Conservation (phyloP, 202 grass and related monocot genomes). For the Bolboschoenoplectus hybrid region DNA sequence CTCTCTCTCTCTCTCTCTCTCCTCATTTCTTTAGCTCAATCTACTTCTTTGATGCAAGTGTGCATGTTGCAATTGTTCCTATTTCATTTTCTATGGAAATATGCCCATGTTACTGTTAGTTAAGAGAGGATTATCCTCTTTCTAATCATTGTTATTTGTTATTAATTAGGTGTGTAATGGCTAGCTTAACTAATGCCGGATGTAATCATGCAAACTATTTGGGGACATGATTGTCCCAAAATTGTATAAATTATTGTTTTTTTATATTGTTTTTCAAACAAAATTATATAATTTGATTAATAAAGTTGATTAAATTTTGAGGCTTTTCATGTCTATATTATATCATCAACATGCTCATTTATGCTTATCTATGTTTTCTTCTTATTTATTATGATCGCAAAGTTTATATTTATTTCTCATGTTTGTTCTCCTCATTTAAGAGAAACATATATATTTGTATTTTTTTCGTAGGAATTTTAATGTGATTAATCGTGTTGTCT, state of each 20-base stretch:
- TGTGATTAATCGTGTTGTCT: too few species aligned
- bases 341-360: too few species aligned
- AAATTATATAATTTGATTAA: background rate
- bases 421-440: too few species aligned
- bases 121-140: slow-evolving; percentile 10
- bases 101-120: slow-evolving; percentile 38
- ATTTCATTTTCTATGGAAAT: slow-evolving; percentile 21
- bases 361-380: too few species aligned
- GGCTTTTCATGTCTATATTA: too few species aligned
- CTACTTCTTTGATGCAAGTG: slow-evolving; percentile 34
- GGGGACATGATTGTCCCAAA: background rate
- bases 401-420: too few species aligned
- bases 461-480: too few species aligned
- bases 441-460: too few species aligned
- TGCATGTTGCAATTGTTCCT: slow-evolving; percentile 25
- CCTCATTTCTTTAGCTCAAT: slow-evolving; percentile 25
- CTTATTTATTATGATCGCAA: too few species aligned
- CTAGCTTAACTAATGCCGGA: slow-evolving; percentile 7
- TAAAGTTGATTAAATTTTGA: too few species aligned
- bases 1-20: too few species aligned
- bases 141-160: background rate
- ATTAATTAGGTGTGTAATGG: slow-evolving; percentile 6
- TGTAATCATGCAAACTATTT: background rate
- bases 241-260: background rate
- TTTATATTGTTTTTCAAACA: background rate